Evolutionary conservation across 352 stramenopile genomes (phyloP), one percentile per base, ranked within the genome.

Genomic region (Peronospora belbahrii): DNA sequence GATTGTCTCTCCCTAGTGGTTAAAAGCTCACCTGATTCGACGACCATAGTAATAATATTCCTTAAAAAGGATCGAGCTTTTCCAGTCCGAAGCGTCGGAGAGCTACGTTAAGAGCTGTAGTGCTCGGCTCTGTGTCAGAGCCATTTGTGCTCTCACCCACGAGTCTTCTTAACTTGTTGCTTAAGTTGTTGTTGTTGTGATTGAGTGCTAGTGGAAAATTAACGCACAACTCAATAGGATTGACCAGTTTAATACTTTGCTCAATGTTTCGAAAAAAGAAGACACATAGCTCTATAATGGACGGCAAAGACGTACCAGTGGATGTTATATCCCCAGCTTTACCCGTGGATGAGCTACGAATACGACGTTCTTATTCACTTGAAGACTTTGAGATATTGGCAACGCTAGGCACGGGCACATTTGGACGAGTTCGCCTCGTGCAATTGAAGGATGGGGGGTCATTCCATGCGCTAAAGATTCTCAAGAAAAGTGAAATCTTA

Each of bases 401-500:
- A 13, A 95, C 82, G 11, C 54, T 95, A 4, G 81, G 79, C 7
- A 95, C 85, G 6, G 87, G 87, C 19, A 95, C 87, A 2, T 96
- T 96, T 56, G 86, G 86, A 2, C 73, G 86, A 20, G 87, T 96
- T 30, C 71, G 83, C 2, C 67, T 96, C 4, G 84, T 93, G 35
- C 69, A 86, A 15, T 59, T 86, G 20, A 79, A 80, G 17, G 56
- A 65, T 13, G 67, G 53, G 4, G 71, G 70, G 0, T 67, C 62
- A 1, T 92, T 75, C 44, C 84, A 90, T 43, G 87, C 87, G 4
- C 67, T 96, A 17, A 96, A 96, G 52, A 96, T 96, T 55, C 64
- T 96, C 10, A 96, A 96, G 58, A 97, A 97, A 63, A 82, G 71
- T 39, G 77, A 94, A 43, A 94, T 97, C 48, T 56, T 97, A 24